Evolutionary conservation across 352 stramenopile genomes (phyloP), one percentile per base, ranked within the genome.

Genomic region (Globisporangium cystogenes): DNA sequence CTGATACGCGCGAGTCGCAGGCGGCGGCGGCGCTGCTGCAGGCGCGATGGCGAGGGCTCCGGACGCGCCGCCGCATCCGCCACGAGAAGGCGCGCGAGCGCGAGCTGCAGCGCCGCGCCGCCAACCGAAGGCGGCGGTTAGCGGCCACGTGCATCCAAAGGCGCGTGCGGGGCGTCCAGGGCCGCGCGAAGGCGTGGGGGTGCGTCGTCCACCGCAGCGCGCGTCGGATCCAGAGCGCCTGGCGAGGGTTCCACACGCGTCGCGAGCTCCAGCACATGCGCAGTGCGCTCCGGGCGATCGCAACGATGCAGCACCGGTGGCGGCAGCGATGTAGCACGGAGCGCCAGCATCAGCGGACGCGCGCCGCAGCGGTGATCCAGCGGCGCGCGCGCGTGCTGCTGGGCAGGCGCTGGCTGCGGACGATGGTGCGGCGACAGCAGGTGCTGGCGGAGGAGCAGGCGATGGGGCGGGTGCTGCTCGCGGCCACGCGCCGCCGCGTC

Each of bases 61-160:
- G 62, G 41, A 60, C 68, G 27, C 67, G 78, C 0, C 66, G 65
- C 40, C 58, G 76, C 2, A 48, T 87, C 45, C 72, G 69, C 18
- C 57, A 71, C 33, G 62, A 78, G 23, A 65, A 76, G 51, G 60
- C 49, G n/a, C 62, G 66, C 0, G 51, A 54, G n/a, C 42, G 49
- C 6, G 68, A 78, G 26, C 40, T 62, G 27, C 26, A 51, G 0
- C 52, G 76, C 0, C 76, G 78, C 7, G 47, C 43, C 24, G 43
- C 60, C 11, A 79, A 62, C 35, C 62, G 59, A 26, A 70, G 47
- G 16, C 58, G 63, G 7, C 70, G 57, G 11, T 26, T 55, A 20
- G 74, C 74, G 7, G 78, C 74, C 0, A 55, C 68, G 43, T 76
- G 64, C 20, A 90, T 90, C 36, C 78, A 90, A 44, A 76, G 63